These are phyloP conservation scores for Apiotrichum sp. DNA, from an alignment of 1,284 basidiomycete genomes.

Conservation along the genomic window DNA sequence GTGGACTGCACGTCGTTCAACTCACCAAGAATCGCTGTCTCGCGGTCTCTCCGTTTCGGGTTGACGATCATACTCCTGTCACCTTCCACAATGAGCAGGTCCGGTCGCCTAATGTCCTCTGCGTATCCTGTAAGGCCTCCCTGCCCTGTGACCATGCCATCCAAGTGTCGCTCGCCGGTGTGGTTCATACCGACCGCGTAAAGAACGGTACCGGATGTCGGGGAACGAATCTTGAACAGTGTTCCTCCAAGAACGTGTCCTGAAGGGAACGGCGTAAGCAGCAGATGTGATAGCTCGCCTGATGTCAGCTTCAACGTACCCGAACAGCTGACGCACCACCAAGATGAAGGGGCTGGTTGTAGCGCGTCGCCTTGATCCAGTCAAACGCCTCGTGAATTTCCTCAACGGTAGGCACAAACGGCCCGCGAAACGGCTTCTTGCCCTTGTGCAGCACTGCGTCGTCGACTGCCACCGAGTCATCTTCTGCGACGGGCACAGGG, in stretches of 20 bases:
- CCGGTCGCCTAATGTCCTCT: slow-evolving; percentile 79
- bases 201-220: slow-evolving; percentile 88
- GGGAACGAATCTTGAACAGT: slow-evolving; percentile 97
- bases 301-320: background rate
- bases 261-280: slow-evolving; percentile 91
- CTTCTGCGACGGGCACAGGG: slow-evolving; percentile 48
- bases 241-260: slow-evolving; percentile 96
- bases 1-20: background rate
- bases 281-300: slow-evolving; percentile 54
- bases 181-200: slow-evolving; percentile 97
- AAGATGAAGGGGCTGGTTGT: slow-evolving; percentile 91
- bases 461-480: slow-evolving; percentile 14
- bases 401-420: slow-evolving; percentile 57
- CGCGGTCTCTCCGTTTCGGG: slow-evolving; percentile 82
- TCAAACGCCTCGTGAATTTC: slow-evolving; percentile 95
- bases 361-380: slow-evolving; percentile 81
- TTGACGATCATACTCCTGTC: slow-evolving; percentile 75
- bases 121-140: slow-evolving; percentile 51
- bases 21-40: slow-evolving; percentile 77
- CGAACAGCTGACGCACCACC: slow-evolving; percentile 58
- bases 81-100: slow-evolving; percentile 89
- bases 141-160: slow-evolving; percentile 72
- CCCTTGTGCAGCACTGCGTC: slow-evolving; percentile 18
- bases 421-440: slow-evolving; percentile 36
- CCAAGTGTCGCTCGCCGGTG: slow-evolving; percentile 90